Percentiles rank a stretch among this genome's conserved stretches.
Conservation (phyloP, 208 protist genomes). For the Wallacemonas sp. region DNA sequence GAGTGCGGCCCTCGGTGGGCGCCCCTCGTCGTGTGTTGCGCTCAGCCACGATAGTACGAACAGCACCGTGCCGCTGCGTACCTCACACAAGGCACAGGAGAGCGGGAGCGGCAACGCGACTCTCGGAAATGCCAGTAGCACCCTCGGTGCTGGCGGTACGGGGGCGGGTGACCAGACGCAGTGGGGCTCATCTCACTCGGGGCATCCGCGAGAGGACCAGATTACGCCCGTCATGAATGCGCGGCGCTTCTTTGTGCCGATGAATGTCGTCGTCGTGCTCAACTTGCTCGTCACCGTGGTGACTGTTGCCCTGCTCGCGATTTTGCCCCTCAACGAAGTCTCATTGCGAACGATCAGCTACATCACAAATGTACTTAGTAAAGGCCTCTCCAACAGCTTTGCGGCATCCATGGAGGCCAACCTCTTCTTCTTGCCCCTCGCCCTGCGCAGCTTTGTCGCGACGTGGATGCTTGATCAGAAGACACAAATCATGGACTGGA, state of each 20-base stretch:
- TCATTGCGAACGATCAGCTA: conserved; percentile 22
- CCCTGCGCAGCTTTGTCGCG: conserved; percentile 23
- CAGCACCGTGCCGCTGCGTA: background rate
- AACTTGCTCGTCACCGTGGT: conserved; percentile 34
- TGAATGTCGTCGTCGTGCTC: conserved; percentile 23
- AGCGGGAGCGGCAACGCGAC: background rate
- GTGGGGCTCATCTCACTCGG: background rate
- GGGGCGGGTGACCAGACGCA: background rate
- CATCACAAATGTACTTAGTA: conserved; percentile 22
- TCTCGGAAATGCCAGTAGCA: background rate
- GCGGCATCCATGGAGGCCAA: conserved; percentile 24
- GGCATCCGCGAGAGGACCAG: background rate
- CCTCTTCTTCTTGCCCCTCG: conserved; percentile 29
- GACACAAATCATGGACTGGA: conserved; percentile 29
- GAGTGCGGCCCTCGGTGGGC: background rate
- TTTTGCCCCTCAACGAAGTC: conserved; percentile 40
- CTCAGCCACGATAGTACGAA: background rate
- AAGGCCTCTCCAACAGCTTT: conserved; percentile 22
- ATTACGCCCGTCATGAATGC: background rate
- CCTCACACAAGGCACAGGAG: background rate
- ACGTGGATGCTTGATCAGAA: conserved; percentile 22
- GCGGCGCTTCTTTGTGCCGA: conserved; percentile 13
- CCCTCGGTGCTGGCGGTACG: background rate
- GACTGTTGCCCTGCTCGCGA: conserved; percentile 33
- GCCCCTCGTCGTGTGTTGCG: background rate